Evolutionary conservation across 306 rosid species (phyloP).

Genomic region (Malus sylvestris): DNA sequence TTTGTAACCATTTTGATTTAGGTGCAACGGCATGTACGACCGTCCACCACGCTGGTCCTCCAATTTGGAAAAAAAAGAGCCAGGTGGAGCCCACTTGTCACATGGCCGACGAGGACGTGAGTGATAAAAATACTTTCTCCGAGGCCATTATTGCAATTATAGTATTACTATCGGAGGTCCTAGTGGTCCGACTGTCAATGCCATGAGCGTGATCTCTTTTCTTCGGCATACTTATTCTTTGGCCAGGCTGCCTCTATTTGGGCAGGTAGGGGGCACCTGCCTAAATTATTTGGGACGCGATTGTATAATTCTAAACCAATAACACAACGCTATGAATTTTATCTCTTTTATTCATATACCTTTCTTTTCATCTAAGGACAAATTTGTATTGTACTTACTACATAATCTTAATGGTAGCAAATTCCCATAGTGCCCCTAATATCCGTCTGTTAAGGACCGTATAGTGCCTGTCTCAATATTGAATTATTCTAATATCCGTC

Average conservation of each 20-base stretch:
- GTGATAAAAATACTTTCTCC: slow-evolving; percentile 16
- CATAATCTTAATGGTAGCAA: too few species aligned
- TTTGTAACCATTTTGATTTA: slow-evolving; percentile 10
- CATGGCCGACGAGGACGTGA: slow-evolving; percentile 31
- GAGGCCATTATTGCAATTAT: slow-evolving; percentile 14
- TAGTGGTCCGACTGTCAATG: neutral
- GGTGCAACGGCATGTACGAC: slow-evolving; percentile 50
- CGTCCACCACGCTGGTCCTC: slow-evolving; percentile 29
- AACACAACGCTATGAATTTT: too few species aligned
- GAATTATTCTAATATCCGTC: too few species aligned
- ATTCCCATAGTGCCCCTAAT: too few species aligned
- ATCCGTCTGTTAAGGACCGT: too few species aligned
- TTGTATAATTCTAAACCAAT: too few species aligned
- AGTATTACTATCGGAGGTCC: neutral
- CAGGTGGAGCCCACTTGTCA: slow-evolving; percentile 53
- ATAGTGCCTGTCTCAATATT: too few species aligned
- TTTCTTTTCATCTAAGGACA: too few species aligned
- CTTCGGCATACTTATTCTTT: neutral
- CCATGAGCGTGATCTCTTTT: neutral
- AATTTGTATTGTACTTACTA: too few species aligned
- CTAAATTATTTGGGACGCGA: neutral
- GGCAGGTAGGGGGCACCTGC: neutral
- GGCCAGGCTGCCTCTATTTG: neutral
- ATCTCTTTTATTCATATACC: too few species aligned
- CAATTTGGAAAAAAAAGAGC: neutral